These are phyloP conservation scores for Hylodesmum podocarpum DNA, from an alignment of 306 rosid genomes.

Conservation along the genomic window DNA sequence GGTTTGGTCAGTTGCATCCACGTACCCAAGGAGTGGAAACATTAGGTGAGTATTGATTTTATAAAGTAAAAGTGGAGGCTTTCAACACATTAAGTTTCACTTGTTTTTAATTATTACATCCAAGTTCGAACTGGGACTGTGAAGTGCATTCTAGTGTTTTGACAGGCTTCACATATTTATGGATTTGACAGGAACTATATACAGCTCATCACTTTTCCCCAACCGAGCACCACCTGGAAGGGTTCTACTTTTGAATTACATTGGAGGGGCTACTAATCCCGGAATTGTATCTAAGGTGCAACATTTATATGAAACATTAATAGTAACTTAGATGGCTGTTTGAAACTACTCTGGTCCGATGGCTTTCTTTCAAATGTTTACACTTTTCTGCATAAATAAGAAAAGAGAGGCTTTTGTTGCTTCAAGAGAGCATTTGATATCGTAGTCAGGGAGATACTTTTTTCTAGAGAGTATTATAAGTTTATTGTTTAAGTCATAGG, in stretches of 20 bases:
- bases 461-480: not conserved
- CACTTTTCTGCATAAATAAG: not conserved
- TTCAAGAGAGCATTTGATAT: not conserved
- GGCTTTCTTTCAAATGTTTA: constrained; percentile 26
- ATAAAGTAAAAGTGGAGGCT: constrained; percentile 8
- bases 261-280: constrained; percentile 95
- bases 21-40: constrained; percentile 98
- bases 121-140: not conserved
- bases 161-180: constrained; percentile 34
- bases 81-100: not conserved
- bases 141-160: constrained; percentile 16
- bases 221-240: constrained; percentile 93
- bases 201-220: constrained; percentile 96
- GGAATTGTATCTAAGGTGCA: constrained; percentile 80
- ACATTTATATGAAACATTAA: constrained; percentile 23
- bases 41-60: constrained; percentile 54
- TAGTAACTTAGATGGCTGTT: constrained; percentile 22
- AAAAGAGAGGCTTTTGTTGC: not conserved
- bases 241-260: constrained; percentile 88
- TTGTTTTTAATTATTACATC: constrained; percentile 1
- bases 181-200: constrained; percentile 79
- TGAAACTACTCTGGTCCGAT: not conserved
- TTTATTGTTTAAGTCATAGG: not conserved
- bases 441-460: not conserved
- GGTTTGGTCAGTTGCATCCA: constrained; percentile 97